A percentile compares a stretch with the other conserved stretches of the same genome.
Evolutionary conservation across 2,329 filamentous ascomycete genomes (phyloP).

Genomic region (Trichophyton benhamiae): DNA sequence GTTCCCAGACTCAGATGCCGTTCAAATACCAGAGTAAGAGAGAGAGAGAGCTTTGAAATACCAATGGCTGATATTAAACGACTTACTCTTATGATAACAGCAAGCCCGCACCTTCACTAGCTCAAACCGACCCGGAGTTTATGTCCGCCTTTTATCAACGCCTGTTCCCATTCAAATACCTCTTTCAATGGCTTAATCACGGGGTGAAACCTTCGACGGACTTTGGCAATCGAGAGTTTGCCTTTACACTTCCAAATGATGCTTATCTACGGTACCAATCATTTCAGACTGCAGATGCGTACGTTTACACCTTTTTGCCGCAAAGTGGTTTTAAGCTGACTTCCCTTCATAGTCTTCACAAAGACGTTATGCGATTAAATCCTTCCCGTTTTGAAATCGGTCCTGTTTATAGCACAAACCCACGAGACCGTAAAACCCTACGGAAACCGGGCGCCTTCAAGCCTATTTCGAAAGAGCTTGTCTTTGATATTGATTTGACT

Average conservation of each 20-base stretch:
- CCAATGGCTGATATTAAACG: background rate
- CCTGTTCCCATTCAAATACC: conserved; percentile 82
- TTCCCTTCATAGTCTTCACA: conserved; percentile 52
- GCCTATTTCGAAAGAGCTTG: conserved; percentile 82
- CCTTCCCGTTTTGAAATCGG: conserved; percentile 96
- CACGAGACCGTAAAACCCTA: conserved; percentile 79
- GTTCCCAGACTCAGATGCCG: conserved; percentile 43
- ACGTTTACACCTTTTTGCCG: conserved; percentile 18
- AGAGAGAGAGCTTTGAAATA: background rate
- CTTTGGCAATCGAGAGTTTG: conserved; percentile 89
- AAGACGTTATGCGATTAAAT: conserved; percentile 77
- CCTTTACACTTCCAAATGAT: conserved; percentile 86
- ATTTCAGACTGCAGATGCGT: conserved; percentile 54
- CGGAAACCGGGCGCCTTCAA: conserved; percentile 71
- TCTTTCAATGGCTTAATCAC: conserved; percentile 98
- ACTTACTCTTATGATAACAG: conserved; percentile 12
- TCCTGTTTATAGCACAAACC: conserved; percentile 90
- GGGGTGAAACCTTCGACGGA: conserved; percentile 73
- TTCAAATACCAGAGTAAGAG: conserved; percentile 11
- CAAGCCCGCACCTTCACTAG: conserved; percentile 26
- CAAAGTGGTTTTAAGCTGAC: background rate
- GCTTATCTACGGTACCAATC: conserved; percentile 87
- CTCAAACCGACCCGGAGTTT: conserved; percentile 61
- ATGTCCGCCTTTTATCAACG: conserved; percentile 93
- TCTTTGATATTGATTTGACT: conserved; percentile 98